A percentile compares a stretch with the other conserved stretches of the same genome.
Conservation (phyloP, 768 basidiomycete species). For the Arthromyces matolae region DNA sequence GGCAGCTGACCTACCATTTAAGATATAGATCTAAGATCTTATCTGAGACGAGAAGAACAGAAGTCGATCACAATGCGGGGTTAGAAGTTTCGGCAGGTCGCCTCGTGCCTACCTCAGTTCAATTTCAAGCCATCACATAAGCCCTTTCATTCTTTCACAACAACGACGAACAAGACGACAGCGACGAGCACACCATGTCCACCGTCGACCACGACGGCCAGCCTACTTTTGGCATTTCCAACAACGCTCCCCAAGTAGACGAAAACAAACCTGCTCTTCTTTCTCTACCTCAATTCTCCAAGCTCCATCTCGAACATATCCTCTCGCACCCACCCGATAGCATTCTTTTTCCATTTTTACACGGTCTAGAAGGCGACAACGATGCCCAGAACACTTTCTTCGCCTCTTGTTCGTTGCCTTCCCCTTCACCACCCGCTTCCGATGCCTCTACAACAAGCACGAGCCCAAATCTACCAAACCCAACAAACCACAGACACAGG, state of each 20-base stretch:
- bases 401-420: constrained; percentile 27
- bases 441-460: too few relatives aligned
- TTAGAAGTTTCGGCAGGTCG: constrained; percentile 16
- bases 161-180: too few relatives aligned
- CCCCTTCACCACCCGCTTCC: too few relatives aligned
- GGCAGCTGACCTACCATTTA: neutral
- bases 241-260: neutral
- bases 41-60: constrained; percentile 17
- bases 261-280: constrained; percentile 20
- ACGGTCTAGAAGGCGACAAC: constrained; percentile 82
- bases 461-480: neutral
- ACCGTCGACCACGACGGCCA: neutral
- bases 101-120: too few relatives aligned
- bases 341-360: constrained; percentile 84
- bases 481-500: neutral
- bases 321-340: constrained; percentile 73
- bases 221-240: constrained; percentile 1
- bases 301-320: constrained; percentile 60
- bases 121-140: constrained; percentile 6
- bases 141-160: constrained; percentile 1
- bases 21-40: constrained; percentile 9
- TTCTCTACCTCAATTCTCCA: constrained; percentile 46
- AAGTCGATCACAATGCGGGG: constrained; percentile 12
- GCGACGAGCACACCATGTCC: neutral
- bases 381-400: constrained; percentile 82